A percentile compares a stretch with the other conserved stretches of the same genome.
Conservation (phyloP, 2,329 filamentous ascomycete genomes). For the Aspergillus calidoustus region DNA sequence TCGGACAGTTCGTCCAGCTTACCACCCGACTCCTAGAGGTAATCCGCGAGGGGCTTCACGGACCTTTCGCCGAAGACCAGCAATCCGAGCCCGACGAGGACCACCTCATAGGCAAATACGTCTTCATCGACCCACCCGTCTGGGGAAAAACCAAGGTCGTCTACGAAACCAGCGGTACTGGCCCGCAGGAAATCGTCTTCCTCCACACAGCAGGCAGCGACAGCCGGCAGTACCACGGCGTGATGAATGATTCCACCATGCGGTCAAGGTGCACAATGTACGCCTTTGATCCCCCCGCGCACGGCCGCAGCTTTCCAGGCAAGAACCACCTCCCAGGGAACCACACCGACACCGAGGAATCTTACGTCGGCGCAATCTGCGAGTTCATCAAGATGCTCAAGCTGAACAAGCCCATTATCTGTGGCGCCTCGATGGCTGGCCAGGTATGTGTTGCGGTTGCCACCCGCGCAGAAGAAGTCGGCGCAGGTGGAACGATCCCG, state of each 20-base stretch:
- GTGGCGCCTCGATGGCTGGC: background rate
- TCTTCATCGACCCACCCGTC: background rate
- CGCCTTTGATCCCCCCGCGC: background rate
- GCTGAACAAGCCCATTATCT: conserved; percentile 1
- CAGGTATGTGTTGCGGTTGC: background rate
- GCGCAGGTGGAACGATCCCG: background rate
- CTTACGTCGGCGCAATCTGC: background rate
- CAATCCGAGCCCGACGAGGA: background rate
- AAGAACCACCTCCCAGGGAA: background rate
- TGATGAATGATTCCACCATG: background rate
- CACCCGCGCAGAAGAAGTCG: background rate
- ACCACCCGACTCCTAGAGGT: background rate
- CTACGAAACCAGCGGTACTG: background rate
- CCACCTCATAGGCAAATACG: background rate
- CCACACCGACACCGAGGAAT: background rate
- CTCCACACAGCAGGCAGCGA: background rate
- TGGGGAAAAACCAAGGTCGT: background rate
- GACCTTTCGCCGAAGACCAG: background rate
- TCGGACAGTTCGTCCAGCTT: background rate
- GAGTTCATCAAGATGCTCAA: background rate
- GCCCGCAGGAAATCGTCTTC: background rate
- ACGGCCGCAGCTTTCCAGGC: background rate
- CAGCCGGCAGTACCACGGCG: background rate
- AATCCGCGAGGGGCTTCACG: background rate
- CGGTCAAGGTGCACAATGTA: background rate